Evolutionary conservation across 768 basidiomycete genomes (phyloP).

Genomic region (Termitomyces sp.): DNA sequence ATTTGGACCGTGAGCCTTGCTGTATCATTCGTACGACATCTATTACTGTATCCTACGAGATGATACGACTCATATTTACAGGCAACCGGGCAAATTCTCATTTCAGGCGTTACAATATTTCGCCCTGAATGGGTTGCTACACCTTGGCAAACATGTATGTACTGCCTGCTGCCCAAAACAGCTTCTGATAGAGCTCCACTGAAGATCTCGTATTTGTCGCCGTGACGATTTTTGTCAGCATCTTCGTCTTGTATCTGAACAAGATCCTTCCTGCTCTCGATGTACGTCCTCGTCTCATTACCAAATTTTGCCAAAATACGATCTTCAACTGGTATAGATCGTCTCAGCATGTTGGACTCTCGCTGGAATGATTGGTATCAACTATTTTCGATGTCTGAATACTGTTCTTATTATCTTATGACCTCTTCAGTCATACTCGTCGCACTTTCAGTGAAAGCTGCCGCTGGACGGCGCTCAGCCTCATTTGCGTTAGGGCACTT

Average conservation of each 20-base stretch:
- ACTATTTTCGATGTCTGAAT: not conserved
- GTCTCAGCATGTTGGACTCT: conserved; percentile 61
- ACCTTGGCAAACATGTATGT: conserved; percentile 56
- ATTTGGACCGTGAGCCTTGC: conserved; percentile 65
- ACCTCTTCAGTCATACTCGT: conserved; percentile 44
- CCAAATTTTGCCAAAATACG: not conserved
- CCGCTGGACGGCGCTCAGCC: conserved; percentile 46
- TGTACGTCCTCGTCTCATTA: conserved; percentile 19
- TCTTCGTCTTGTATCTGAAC: conserved; percentile 56
- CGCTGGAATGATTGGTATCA: conserved; percentile 44
- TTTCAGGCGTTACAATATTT: conserved; percentile 55
- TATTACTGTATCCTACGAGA: not conserved
- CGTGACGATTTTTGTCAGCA: conserved; percentile 39
- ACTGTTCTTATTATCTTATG: not conserved
- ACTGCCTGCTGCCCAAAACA: not conserved
- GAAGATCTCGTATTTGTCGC: conserved; percentile 54
- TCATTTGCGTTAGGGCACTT: conserved; percentile 55
- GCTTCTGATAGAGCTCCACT: not conserved
- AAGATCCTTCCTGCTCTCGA: conserved; percentile 44
- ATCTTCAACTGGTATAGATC: conserved; percentile 26
- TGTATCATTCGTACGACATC: conserved; percentile 48
- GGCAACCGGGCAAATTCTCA: conserved; percentile 56
- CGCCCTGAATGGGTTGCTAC: conserved; percentile 53
- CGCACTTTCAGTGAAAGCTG: conserved; percentile 52
- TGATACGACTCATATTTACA: conserved; percentile 2